Conservation (phyloP, 148 eudicot genomes). For the Rhododendron griersonianum region DNA sequence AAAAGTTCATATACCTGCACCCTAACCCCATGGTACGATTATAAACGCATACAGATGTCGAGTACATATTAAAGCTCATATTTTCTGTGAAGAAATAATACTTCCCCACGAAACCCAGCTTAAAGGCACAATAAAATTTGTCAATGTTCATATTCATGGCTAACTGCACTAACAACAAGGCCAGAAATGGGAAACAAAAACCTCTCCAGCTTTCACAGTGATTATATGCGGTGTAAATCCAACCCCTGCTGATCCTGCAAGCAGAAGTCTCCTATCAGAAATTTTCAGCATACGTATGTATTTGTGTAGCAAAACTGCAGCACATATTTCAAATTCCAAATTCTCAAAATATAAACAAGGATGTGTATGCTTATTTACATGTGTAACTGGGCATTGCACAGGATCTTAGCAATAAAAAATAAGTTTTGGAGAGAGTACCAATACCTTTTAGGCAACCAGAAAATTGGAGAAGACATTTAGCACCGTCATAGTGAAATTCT, state of each 20-base stretch:
- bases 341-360: background rate
- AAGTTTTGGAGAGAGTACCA: background rate
- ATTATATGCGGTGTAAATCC: conserved; percentile 54
- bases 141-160: background rate
- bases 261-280: background rate
- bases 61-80: background rate
- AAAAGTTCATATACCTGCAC: background rate
- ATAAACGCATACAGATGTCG: background rate
- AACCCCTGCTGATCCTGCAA: conserved; percentile 49
- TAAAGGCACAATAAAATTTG: background rate
- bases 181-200: conserved; percentile 8
- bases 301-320: background rate
- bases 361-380: background rate
- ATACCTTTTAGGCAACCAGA: background rate
- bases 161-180: background rate
- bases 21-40: background rate
- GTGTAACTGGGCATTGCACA: background rate
- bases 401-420: background rate
- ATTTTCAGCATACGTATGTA: background rate
- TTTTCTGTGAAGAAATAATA: background rate
- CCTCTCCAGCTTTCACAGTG: conserved; percentile 50
- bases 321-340: background rate
- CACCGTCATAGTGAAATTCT: background rate
- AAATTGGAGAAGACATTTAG: background rate
- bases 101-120: background rate